Evolutionary conservation across 1,139 yeast genomes (phyloP), one percentile per base, ranked within the genome.

Genomic region (Zhuliangozyma parablackwelliae): DNA sequence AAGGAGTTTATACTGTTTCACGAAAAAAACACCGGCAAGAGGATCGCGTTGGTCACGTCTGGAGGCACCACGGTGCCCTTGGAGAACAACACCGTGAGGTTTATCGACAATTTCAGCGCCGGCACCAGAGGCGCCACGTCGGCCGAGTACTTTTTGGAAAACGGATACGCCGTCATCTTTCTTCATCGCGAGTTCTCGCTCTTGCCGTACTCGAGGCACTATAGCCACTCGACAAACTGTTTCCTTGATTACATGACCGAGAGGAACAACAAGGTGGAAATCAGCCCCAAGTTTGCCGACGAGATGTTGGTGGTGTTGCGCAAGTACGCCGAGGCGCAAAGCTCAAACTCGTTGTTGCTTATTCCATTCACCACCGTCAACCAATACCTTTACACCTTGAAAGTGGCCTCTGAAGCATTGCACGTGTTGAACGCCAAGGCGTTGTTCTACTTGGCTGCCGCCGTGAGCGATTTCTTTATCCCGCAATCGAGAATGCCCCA

Each of bases 51-150:
- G 39, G 94, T 92, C 3, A 92, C 97, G 0, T 81, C 92, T 9
- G 99, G 99, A n/a, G 99, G 98, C 26, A 92, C 98, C 1, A 90
- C 97, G 0, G 99, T 94, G 0, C 99, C 99, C 0, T 67, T 92
- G 47, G 99, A 92, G 53, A 89, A 89, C 61, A 92, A 94, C 54
- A 94, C 98, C 0, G 98, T 92, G 11, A 64, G 99, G 40, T 92
- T 92, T 61, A 89, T 92, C 54, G 99, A 92, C 59, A 92, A 92
- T 56, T 94, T 94, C 59, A 83, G 95, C 49, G 97, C 97, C 23
- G 98, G 98, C 21, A 92, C 97, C 1, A 76, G 99, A 60, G 98
- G 98, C 38, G 95, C 98, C 8, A 82, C 96, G 0, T 82, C 95
- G 28, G 96, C 97, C 5, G 98, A 92, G 59, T 83, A 87, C 56